A percentile compares a stretch with the other conserved stretches of the same genome.
Conservation (phyloP, 164 flowering plant species). For the Vitis cinerea region DNA sequence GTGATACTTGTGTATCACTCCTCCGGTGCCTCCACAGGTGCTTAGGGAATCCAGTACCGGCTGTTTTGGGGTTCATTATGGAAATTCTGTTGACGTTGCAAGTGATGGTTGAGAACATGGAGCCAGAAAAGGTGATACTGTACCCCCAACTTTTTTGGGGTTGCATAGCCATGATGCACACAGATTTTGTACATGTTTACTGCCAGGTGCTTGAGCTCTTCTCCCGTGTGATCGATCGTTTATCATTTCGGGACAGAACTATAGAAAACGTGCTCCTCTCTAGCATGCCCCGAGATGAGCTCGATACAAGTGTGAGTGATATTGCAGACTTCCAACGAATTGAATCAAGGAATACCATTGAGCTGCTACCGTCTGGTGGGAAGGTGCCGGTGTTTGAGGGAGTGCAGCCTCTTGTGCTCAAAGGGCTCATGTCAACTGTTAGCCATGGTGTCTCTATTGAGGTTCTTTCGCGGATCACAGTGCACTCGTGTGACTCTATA, state of each 20-base stretch:
- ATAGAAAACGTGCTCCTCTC: conserved; percentile 97
- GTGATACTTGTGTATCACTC: conserved; percentile 90
- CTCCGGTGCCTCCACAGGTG: conserved; percentile 95
- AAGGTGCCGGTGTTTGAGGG: conserved; percentile 91
- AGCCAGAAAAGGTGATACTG: conserved; percentile 95
- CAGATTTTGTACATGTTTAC: conserved; percentile 95
- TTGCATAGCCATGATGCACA: conserved; percentile 99
- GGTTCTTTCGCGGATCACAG: conserved; percentile 86
- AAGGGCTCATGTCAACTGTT: conserved; percentile 88
- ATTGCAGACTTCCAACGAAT: conserved; percentile 52
- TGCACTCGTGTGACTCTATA: conserved; percentile 92
- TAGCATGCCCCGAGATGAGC: conserved; percentile 96
- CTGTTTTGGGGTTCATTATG: conserved; percentile 90
- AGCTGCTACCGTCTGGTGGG: conserved; percentile 46
- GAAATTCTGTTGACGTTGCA: conserved; percentile 90
- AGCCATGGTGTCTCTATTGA: conserved; percentile 89
- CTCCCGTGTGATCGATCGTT: conserved; percentile 83
- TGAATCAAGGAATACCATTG: conserved; percentile 58
- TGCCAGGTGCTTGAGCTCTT: conserved; percentile 97
- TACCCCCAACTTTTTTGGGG: conserved; percentile 99
- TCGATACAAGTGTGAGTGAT: conserved; percentile 48
- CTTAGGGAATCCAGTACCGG: conserved; percentile 83
- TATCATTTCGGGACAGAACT: conserved; percentile 85
- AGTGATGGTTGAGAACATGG: conserved; percentile 99
- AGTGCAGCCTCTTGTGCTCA: conserved; percentile 96